Evolutionary conservation across 2,329 filamentous ascomycete species (phyloP).

Genomic region (Venturia effusa): DNA sequence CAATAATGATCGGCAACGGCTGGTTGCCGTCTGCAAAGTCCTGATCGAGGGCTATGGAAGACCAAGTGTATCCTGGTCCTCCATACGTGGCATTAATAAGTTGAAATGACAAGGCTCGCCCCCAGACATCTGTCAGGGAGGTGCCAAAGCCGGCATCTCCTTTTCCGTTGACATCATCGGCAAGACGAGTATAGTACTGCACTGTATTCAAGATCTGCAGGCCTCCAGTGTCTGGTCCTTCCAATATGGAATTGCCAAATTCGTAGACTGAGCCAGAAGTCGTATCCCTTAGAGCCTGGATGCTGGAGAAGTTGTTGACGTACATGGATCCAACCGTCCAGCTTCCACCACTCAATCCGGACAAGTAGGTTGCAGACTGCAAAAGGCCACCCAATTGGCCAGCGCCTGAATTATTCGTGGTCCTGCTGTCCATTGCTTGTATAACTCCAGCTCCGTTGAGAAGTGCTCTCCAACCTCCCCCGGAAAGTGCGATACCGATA

Average conservation of each 20-base stretch:
- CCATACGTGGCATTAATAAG: constrained; percentile 66
- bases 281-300: constrained; percentile 32
- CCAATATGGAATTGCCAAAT: constrained; percentile 46
- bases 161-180: constrained; percentile 50
- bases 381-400: constrained; percentile 72
- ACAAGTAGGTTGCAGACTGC: constrained; percentile 70
- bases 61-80: constrained; percentile 67
- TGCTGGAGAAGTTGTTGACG: constrained; percentile 65
- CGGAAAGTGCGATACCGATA: constrained; percentile 70
- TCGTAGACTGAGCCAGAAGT: constrained; percentile 45
- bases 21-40: constrained; percentile 51
- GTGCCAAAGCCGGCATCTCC: constrained; percentile 51
- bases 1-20: constrained; percentile 64
- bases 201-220: constrained; percentile 39
- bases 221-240: constrained; percentile 33
- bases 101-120: constrained; percentile 75
- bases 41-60: constrained; percentile 56
- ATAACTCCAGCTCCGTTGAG: constrained; percentile 75
- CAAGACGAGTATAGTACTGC: constrained; percentile 53
- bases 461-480: constrained; percentile 79
- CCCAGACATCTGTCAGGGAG: constrained; percentile 81
- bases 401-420: constrained; percentile 44
- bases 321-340: constrained; percentile 77
- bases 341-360: constrained; percentile 70
- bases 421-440: constrained; percentile 68